Conservation (phyloP, 2,329 filamentous ascomycete species). For the Alternaria incomplexa region DNA sequence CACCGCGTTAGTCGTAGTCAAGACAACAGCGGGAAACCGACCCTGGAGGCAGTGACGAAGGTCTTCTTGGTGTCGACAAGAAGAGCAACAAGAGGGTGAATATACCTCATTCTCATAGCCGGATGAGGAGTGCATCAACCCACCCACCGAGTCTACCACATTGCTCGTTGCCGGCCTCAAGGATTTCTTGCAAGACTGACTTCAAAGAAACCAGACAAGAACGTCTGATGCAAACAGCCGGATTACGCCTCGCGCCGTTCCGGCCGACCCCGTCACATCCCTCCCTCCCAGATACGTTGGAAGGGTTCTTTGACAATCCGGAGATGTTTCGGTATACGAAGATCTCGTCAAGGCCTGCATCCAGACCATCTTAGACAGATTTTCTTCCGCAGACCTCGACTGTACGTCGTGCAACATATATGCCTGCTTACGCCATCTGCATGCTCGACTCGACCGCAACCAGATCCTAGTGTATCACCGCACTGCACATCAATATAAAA, state of each 20-base stretch:
- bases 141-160: too few species aligned
- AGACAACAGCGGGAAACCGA: too few species aligned
- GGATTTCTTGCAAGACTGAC: too few species aligned
- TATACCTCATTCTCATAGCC: too few species aligned
- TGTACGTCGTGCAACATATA: neutral
- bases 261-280: neutral
- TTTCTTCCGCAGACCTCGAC: neutral
- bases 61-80: neutral
- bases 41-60: neutral
- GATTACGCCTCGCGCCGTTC: neutral
- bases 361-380: neutral
- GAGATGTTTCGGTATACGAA: neutral
- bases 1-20: too few species aligned
- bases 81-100: neutral
- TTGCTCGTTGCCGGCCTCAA: too few species aligned
- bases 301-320: neutral
- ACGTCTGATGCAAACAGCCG: neutral
- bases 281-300: neutral
- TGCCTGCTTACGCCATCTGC: neutral
- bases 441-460: neutral
- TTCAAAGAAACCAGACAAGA: neutral
- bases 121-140: too few species aligned
- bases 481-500: neutral
- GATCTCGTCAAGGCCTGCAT: neutral
- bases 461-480: neutral